Percentiles rank a stretch among this genome's conserved stretches.
Conservation (phyloP, 2,329 filamentous ascomycete species). For the Aspergillus carbonarius region DNA sequence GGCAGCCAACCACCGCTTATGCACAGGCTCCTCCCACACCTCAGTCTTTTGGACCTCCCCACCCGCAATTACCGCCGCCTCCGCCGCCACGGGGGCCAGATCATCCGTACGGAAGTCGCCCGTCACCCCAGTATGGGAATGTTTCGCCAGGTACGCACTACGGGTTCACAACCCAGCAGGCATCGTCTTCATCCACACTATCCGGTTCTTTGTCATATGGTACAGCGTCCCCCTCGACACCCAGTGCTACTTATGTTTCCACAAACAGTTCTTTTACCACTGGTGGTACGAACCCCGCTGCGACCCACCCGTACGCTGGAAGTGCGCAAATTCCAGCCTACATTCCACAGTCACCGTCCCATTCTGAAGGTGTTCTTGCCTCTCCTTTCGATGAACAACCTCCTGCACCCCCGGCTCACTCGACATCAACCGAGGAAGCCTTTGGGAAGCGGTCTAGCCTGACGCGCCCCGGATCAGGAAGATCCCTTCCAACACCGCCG, state of each 20-base stretch:
- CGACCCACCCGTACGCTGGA: conserved; percentile 25
- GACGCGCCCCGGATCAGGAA: conserved; percentile 33
- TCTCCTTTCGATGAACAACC: conserved; percentile 31
- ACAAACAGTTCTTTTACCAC: conserved; percentile 21
- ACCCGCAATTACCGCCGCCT: conserved; percentile 30
- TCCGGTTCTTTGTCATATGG: conserved; percentile 31
- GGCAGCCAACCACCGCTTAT: conserved; percentile 32
- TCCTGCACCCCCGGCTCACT: conserved; percentile 35
- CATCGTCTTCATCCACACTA: conserved; percentile 24
- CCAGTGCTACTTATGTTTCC: conserved; percentile 23
- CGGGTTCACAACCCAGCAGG: conserved; percentile 27
- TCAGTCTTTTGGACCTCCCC: conserved; percentile 33
- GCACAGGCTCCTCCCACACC: conserved; percentile 32
- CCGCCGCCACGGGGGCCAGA: conserved; percentile 41
- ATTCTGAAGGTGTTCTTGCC: conserved; percentile 18
- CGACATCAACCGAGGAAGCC: conserved; percentile 23
- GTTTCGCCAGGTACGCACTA: conserved; percentile 28
- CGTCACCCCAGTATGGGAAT: conserved; percentile 27
- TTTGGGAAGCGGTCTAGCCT: conserved; percentile 29
- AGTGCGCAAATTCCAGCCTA: conserved; percentile 25
- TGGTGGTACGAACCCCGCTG: conserved; percentile 1
- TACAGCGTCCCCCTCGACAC: conserved; percentile 22
- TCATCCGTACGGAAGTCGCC: conserved; percentile 38
- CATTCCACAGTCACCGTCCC: conserved; percentile 24
- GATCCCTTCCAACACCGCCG: conserved; percentile 49